A percentile compares a stretch with the other conserved stretches of the same genome.
phyloP scores from a whole-genome alignment of 768 basidiomycete genomes.

The Melanogaster broomeanus region DNA sequence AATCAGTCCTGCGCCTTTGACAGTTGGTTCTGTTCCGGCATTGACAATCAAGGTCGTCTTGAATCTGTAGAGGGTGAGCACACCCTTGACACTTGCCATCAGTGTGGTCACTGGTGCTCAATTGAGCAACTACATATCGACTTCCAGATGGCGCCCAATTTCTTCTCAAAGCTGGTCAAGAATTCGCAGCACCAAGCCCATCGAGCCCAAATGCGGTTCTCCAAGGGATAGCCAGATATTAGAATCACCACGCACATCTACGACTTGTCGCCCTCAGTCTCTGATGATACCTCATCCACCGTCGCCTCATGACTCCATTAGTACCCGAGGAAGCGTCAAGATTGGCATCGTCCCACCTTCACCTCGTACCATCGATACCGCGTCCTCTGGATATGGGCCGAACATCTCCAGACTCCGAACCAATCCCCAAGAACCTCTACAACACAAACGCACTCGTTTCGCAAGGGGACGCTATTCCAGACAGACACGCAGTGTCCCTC shows the following conservation, averaged over 20 bases:
- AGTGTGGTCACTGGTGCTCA: no score
- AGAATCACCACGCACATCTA: background rate
- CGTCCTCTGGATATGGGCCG: slow-evolving; percentile 8
- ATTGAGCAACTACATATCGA: background rate
- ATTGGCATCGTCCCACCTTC: slow-evolving; percentile 35
- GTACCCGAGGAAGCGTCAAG: slow-evolving; percentile 25
- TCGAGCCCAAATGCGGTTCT: background rate
- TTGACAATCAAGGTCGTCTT: background rate
- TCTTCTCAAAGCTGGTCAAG: slow-evolving; percentile 33
- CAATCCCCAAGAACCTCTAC: slow-evolving; percentile 14
- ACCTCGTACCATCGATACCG: slow-evolving; percentile 19
- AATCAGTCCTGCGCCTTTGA: background rate
- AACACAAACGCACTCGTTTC: slow-evolving; percentile 32
- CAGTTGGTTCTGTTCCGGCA: background rate
- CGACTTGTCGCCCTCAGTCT: slow-evolving; percentile 4
- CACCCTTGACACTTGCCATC: no score
- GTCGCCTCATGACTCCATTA: slow-evolving; percentile 8
- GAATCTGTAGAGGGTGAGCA: background rate
- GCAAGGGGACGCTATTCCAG: slow-evolving; percentile 29
- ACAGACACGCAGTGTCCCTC: slow-evolving; percentile 35
- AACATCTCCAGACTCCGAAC: slow-evolving; percentile 15
- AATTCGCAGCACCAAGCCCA: slow-evolving; percentile 13
- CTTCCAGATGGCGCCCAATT: slow-evolving; percentile 27
- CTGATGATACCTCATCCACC: slow-evolving; percentile 10
- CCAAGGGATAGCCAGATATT: slow-evolving; percentile 1